Evolutionary conservation across 2,329 filamentous ascomycete genomes (phyloP), one percentile per base, ranked within the genome.

Genomic region (Domatiomyces globalis): DNA sequence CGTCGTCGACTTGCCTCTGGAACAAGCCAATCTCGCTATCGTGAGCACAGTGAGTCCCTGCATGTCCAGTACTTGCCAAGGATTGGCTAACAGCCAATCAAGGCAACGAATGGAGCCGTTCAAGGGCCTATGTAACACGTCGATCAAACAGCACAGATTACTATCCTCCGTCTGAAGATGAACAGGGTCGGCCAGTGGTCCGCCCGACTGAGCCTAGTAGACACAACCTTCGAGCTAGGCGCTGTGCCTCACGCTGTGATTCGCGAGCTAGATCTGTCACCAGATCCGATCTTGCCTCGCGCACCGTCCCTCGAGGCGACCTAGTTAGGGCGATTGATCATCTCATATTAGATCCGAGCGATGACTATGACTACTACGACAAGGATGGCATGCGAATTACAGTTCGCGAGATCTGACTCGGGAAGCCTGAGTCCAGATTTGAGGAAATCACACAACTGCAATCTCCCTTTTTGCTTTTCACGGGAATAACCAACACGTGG

Each of bases 321-420:
- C 49, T 50, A 45, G 19, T 56, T 25, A 52, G 50, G 27, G 36
- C 54, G 29, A 52, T 54, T 43, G 54, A 56, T 39, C 51, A 50
- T 27, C 51, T 50, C 39, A 43, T n/a, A 27, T 43, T 42, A 25
- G 18, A 27, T 33, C 29, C n/a, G 4, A 43, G 18, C n/a, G 54
- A 59, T 29, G 55, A 60, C 42, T 60, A 60, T 43, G 51, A 58
- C 27, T 55, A 53, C 53, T 58, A 58, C 39, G 58, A 60, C 43
- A 25, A 49, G 27, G 48, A 56, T 33, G 58, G 58, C 8, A 57
- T 57, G 53, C 51, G 58, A 42, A 53, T 60, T 6, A 51, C 52
- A 49, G 57, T 60, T 27, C 57, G 57, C 42, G 57, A 60, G 46
- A 57, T 60, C 45, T 60, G 50, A 56, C 17, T 20, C 19, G 10